Evolutionary conservation across 768 basidiomycete genomes (phyloP), one percentile per base, ranked within the genome.

Genomic region (Lactifluus rugatus): DNA sequence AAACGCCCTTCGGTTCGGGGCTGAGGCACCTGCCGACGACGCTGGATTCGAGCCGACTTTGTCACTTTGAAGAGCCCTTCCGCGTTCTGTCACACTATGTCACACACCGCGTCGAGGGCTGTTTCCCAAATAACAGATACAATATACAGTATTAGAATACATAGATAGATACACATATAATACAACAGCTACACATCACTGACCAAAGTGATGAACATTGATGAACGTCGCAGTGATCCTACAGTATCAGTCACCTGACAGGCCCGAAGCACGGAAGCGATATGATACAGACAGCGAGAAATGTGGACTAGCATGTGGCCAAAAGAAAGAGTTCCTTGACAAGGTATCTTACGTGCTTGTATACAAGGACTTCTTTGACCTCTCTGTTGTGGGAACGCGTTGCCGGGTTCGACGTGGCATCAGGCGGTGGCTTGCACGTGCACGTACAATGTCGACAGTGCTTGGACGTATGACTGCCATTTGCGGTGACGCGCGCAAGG

Each of bases 11-110:
- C 41, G 52, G 54, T 32, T 48, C 31, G 16, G 37, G 6, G 54
- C 10, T 36, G 5, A 34, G 10, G 34, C 16, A 44, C 32, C 44
- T 37, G 36, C 23, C 25, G 8, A 32, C 34, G 34, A 25, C 56
- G 32, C 6, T 19, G n/a, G 37, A 39, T 16, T 53, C 28, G 57
- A 52, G 19, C 52, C 51, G 28, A 31, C 28, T 31, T 28, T 31
- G n/a, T n/a, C n/a, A n/a, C n/a, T n/a, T n/a, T n/a, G n/a, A n/a
- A n/a, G 36, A 52, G 16, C n/a, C 55, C 19, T 23, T 16, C 32
- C 48, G 57, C 57, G 57, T 37, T 57, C 32, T 5, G 55, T 56
- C 55, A 56, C 55, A 49, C 21, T 36, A 48, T 56, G 48, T 56
- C 26, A 56, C 55, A 44, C n/a, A n/a, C n/a, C n/a, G n/a, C n/a